Evolutionary conservation across 1,139 yeast species (phyloP).

Genomic region (Geotrichum cucujoidarum): DNA sequence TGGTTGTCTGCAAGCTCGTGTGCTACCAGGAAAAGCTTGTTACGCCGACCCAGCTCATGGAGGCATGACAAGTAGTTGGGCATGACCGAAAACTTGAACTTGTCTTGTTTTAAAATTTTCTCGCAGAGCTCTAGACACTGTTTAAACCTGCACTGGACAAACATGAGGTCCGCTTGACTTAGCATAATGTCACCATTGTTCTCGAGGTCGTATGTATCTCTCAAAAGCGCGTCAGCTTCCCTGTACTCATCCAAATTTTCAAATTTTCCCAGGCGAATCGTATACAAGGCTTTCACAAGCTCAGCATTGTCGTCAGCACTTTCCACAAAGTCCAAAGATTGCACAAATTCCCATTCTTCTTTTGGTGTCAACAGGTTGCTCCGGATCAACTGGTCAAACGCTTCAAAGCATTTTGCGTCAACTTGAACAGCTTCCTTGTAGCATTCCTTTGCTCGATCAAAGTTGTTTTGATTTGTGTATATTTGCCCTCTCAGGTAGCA

Average conservation of each 20-base stretch:
- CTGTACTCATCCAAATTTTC: conserved; percentile 53
- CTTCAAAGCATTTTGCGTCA: conserved; percentile 91
- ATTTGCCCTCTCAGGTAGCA: conserved; percentile 81
- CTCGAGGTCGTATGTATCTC: conserved; percentile 66
- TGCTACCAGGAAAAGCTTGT: conserved; percentile 72
- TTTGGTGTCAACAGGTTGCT: conserved; percentile 75
- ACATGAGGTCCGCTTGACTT: conserved; percentile 66
- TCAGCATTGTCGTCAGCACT: conserved; percentile 68
- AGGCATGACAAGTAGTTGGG: conserved; percentile 82
- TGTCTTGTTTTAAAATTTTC: conserved; percentile 52
- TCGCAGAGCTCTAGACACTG: conserved; percentile 76
- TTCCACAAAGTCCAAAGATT: conserved; percentile 62
- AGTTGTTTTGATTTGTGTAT: conserved; percentile 76
- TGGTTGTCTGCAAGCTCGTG: conserved; percentile 84
- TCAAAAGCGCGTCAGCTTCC: conserved; percentile 62
- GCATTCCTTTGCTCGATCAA: conserved; percentile 81
- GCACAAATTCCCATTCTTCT: conserved; percentile 78
- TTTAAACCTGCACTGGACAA: conserved; percentile 73
- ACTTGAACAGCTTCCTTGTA: conserved; percentile 81
- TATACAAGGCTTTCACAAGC: conserved; percentile 67
- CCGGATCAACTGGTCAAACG: conserved; percentile 71
- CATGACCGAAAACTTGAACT: conserved; percentile 59
- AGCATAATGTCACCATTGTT: conserved; percentile 66
- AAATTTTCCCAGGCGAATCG: conserved; percentile 71
- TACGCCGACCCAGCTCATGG: conserved; percentile 78